Percentiles rank a stretch among this genome's conserved stretches.
Conservation (phyloP, 352 stramenopile genomes). For the Peronosclerospora sorghi region DNA sequence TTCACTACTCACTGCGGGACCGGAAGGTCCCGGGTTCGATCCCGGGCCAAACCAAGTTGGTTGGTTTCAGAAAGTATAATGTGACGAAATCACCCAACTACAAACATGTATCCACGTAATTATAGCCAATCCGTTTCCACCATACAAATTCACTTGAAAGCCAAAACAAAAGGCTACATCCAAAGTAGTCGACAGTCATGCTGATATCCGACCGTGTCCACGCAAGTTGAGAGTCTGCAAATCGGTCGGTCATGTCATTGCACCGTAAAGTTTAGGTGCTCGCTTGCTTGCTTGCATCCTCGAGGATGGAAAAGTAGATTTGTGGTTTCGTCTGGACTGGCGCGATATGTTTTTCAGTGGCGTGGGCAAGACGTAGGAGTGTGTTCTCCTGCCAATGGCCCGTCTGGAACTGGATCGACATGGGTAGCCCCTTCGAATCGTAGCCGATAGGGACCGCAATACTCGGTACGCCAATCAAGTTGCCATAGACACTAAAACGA, state of each 20-base stretch:
- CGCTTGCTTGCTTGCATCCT: constrained; percentile 24
- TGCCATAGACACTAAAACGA: constrained; percentile 76
- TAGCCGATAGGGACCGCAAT: constrained; percentile 66
- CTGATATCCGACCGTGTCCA: no score
- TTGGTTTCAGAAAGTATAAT: no score
- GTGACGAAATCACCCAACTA: no score
- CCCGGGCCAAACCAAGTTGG: no score
- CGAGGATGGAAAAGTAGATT: constrained; percentile 58
- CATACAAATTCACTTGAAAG: no score
- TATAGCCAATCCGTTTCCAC: no score
- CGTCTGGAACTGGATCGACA: constrained; percentile 72
- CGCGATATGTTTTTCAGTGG: constrained; percentile 31
- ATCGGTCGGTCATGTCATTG: neutral
- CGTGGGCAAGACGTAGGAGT: constrained; percentile 56
- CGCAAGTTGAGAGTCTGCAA: no score
- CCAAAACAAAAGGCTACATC: no score
- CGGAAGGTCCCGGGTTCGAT: no score
- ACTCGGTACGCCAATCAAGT: constrained; percentile 80
- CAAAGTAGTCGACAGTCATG: no score
- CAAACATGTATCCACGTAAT: no score
- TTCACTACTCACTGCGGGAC: no score
- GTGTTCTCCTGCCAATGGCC: constrained; percentile 67
- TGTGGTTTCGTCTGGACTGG: constrained; percentile 34
- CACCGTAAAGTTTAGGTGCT: constrained; percentile 3
- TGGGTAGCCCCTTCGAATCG: constrained; percentile 46